A percentile compares a stretch with the other conserved stretches of the same genome.
These are phyloP conservation scores for Phoma sp. DNA, from an alignment of 2,329 filamentous ascomycete genomes.

Conservation along the genomic window DNA sequence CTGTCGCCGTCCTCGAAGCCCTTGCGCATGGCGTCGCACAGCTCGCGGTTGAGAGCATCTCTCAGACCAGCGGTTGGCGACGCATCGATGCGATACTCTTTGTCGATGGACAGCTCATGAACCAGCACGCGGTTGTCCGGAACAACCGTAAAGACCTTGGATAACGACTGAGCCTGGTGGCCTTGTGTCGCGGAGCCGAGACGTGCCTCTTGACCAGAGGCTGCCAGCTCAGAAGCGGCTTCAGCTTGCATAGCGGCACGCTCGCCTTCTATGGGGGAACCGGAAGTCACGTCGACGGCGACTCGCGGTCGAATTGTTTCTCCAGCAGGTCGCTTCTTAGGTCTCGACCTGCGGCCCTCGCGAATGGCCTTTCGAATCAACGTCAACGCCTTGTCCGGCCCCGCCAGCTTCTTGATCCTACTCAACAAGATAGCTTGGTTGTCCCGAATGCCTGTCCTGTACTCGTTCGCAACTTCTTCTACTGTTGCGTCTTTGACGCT, in stretches of 20 bases:
- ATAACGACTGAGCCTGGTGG: constrained; percentile 53
- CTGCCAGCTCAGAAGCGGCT: constrained; percentile 41
- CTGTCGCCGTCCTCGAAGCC: constrained; percentile 69
- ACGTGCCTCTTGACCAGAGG: constrained; percentile 22
- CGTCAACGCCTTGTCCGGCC: constrained; percentile 71
- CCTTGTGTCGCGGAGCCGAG: constrained; percentile 29
- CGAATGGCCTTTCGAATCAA: constrained; percentile 77
- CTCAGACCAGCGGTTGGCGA: constrained; percentile 62
- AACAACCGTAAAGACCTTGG: constrained; percentile 65
- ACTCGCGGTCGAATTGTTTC: constrained; percentile 72
- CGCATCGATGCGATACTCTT: constrained; percentile 73
- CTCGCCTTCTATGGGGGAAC: constrained; percentile 34
- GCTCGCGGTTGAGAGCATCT: constrained; percentile 65
- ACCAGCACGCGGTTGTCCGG: constrained; percentile 77
- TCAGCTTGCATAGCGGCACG: constrained; percentile 47
- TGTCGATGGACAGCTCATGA: constrained; percentile 81
- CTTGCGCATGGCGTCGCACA: constrained; percentile 66
- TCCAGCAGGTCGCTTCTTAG: constrained; percentile 69
- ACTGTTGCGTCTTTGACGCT: constrained; percentile 80
- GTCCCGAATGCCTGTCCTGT: constrained; percentile 78
- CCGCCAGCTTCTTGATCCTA: constrained; percentile 78
- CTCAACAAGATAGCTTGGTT: constrained; percentile 82
- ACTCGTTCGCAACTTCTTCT: constrained; percentile 75
- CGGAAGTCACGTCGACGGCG: constrained; percentile 54
- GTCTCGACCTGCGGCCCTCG: constrained; percentile 70